These are phyloP conservation scores for Candida dendrica DNA, from an alignment of 805 yeast genomes.

Conservation along the genomic window DNA sequence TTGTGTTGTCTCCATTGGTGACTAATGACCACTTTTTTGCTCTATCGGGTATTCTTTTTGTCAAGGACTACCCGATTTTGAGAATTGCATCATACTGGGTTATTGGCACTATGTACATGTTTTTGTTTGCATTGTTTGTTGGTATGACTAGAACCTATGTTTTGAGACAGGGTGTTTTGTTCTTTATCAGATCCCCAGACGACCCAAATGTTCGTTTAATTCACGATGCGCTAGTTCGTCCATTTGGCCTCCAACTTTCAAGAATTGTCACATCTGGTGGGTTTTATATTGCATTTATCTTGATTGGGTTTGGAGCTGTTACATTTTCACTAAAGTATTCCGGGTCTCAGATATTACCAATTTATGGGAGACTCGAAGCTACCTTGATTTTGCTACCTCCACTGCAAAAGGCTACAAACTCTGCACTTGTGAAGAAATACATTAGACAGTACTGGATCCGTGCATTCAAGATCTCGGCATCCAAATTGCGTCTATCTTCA, in stretches of 20 bases:
- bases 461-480: constrained; percentile 48
- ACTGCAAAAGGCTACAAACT: constrained; percentile 2
- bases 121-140: constrained; percentile 75
- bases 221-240: constrained; percentile 79
- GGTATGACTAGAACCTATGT: constrained; percentile 71
- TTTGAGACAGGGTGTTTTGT: constrained; percentile 82
- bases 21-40: constrained; percentile 5
- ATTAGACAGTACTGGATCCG: constrained; percentile 52
- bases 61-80: background rate
- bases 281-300: constrained; percentile 67
- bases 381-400: constrained; percentile 1
- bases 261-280: constrained; percentile 66
- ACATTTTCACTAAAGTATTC: constrained; percentile 11
- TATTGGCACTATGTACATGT: constrained; percentile 73
- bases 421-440: constrained; percentile 22
- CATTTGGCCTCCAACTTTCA: constrained; percentile 64
- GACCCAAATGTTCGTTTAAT: constrained; percentile 84
- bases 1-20: constrained; percentile 57
- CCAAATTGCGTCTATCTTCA: constrained; percentile 67
- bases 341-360: constrained; percentile 15
- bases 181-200: constrained; percentile 88
- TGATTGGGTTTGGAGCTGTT: constrained; percentile 61
- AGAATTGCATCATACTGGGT: background rate
- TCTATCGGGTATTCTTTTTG: background rate
- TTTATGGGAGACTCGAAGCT: too few relatives aligned